These are phyloP conservation scores for Choiromyces venosus DNA, from an alignment of 495 filamentous ascomycete species.

Conservation along the genomic window DNA sequence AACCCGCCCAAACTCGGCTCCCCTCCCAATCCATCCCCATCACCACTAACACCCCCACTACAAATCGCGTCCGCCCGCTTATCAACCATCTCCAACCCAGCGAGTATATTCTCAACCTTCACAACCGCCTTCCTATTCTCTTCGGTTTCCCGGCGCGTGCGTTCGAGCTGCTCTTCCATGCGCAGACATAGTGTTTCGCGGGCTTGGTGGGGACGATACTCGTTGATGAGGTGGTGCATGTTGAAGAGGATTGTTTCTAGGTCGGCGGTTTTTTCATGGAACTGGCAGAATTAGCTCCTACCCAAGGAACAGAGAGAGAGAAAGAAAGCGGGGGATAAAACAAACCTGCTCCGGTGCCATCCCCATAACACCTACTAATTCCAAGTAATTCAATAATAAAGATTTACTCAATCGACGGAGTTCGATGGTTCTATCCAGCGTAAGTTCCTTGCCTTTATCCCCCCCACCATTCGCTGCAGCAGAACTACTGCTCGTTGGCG, in stretches of 20 bases:
- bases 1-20: slow-evolving; percentile 21
- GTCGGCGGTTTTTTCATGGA: slow-evolving; percentile 60
- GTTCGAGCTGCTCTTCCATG: slow-evolving; percentile 84
- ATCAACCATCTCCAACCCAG: slow-evolving; percentile 42
- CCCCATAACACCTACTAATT: slow-evolving; percentile 65
- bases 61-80: slow-evolving; percentile 20
- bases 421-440: slow-evolving; percentile 64
- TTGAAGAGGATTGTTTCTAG: slow-evolving; percentile 77
- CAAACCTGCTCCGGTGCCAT: slow-evolving; percentile 55
- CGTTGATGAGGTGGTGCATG: slow-evolving; percentile 83
- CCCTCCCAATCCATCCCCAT: slow-evolving; percentile 27
- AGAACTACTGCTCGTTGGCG: slow-evolving; percentile 23
- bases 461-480: slow-evolving; percentile 4
- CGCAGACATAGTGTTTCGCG: slow-evolving; percentile 80
- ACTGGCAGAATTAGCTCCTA: not conserved
- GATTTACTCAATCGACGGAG: slow-evolving; percentile 75
- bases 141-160: slow-evolving; percentile 68
- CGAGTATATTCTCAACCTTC: slow-evolving; percentile 64
- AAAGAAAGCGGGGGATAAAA: no score
- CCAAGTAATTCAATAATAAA: slow-evolving; percentile 76
- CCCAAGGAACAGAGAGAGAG: not conserved
- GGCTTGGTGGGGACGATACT: slow-evolving; percentile 93
- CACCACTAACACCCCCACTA: no score
- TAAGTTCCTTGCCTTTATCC: slow-evolving; percentile 45
- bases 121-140: slow-evolving; percentile 65